Evolutionary conservation across 2,329 filamentous ascomycete species (phyloP).

Genomic region (Monilinia polystroma): DNA sequence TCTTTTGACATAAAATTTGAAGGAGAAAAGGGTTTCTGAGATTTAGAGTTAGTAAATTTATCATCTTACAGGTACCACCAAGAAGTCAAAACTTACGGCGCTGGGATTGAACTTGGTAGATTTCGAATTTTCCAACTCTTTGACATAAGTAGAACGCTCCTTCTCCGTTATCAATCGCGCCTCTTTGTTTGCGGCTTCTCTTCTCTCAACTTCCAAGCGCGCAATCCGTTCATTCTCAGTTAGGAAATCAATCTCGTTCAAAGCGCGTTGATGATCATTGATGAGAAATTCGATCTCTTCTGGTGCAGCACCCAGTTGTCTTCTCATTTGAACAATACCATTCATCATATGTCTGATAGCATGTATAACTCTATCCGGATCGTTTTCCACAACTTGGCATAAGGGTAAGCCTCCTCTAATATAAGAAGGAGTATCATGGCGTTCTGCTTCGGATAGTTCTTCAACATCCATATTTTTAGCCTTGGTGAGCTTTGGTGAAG

Average conservation of each 20-base stretch:
- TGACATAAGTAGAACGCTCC: not conserved
- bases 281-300: not conserved
- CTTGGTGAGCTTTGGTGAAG: not conserved
- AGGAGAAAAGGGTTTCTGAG: conserved; percentile 8
- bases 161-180: not conserved
- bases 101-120: conserved; percentile 17
- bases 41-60: not conserved
- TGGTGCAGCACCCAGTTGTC: too few relatives aligned
- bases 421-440: conserved; percentile 21
- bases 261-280: not conserved
- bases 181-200: not conserved
- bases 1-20: not conserved
- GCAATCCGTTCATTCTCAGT: not conserved
- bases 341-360: conserved; percentile 23
- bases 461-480: not conserved
- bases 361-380: conserved; percentile 19
- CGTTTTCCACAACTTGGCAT: not conserved
- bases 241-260: conserved; percentile 1
- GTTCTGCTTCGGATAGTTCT: conserved; percentile 15
- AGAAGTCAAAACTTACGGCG: conserved; percentile 10
- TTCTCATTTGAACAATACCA: conserved; percentile 4
- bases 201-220: not conserved
- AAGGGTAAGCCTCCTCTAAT: conserved; percentile 14
- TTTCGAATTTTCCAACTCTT: not conserved
- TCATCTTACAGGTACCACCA: not conserved